Base-by-base conservation (phyloP, 495 filamentous ascomycete genomes). In the Thermothielavioides terrestris region DNA sequence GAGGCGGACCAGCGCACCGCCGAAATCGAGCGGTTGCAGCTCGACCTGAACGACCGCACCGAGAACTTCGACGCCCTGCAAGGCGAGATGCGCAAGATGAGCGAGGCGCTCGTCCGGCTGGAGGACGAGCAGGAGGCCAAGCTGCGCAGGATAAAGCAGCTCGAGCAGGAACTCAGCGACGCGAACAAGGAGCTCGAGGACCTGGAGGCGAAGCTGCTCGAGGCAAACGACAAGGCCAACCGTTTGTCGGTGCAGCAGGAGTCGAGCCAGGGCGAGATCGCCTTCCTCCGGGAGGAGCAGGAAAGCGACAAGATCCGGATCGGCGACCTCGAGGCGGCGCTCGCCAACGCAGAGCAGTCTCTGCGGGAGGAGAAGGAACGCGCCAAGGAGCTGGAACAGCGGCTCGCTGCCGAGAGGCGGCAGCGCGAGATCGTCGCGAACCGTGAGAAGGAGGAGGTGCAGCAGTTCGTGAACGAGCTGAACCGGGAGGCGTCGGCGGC, bases 291-390 rank as follows among this genome's bases (percentile, higher is more conserved):
- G 6, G 94, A 98, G 60, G 92, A 98, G 70, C 92, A 97, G 71
- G 92, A 98, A 65, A 82, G 78, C 30, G 94, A 98, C 66, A 98
- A 97, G 77, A 96, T 98, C 61, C 88, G 88, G 65, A 98, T 97
- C 55, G 89, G 92, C 18, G 87, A 96, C 55, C 72, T 97, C 4
- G 88, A 95, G 59, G 83, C 84, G 9, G 78, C 82, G 20, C 70
- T 95, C 12, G 86, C 87, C 63, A 82, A 79, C 30, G 77, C 81
- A 48, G 79, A 88, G 61, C 75, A 83, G 53, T 77, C 70, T 27
- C 69, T 95, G 25, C 75, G 82, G 32, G 89, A 88, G 39, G 89
- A 96, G 59, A 83, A 80, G 60, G 90, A 95, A 40, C 82, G 85
- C 39, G 74, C 79, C 26, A 75, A 77, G 35, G 89, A 95, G 53